Evolutionary conservation across 169 alveolate species (phyloP).

Genomic region (Plasmodium gaboni): DNA sequence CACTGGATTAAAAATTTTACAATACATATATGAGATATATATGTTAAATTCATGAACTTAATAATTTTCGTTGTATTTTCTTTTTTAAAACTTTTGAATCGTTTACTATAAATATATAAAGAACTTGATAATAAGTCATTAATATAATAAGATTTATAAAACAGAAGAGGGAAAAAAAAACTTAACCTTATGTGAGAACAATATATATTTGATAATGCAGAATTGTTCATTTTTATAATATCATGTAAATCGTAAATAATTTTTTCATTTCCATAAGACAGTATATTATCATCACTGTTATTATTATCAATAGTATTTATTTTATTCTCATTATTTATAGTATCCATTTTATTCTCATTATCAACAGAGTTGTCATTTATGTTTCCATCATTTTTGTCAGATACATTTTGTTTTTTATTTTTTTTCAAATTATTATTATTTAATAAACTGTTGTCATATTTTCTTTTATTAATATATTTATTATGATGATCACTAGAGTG

Average conservation of each 20-base stretch:
- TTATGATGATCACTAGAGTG: not conserved
- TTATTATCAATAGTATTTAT: not conserved
- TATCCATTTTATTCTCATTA: too few relatives aligned
- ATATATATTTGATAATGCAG: constrained; percentile 58
- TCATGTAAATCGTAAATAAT: constrained; percentile 37
- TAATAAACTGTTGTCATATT: not conserved
- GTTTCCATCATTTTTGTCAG: too few relatives aligned
- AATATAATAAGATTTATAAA: constrained; percentile 45
- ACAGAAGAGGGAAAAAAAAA: constrained; percentile 42
- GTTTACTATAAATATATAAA: constrained; percentile 14
- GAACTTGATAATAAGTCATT: constrained; percentile 37
- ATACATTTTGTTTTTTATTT: not conserved
- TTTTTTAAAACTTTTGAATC: constrained; percentile 48
- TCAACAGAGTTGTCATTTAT: too few relatives aligned
- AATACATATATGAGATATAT: constrained; percentile 52
- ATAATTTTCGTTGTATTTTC: constrained; percentile 35
- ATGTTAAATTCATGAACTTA: constrained; percentile 60
- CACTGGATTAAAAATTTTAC: constrained; percentile 24
- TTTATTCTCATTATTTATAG: not conserved
- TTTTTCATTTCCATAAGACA: constrained; percentile 6
- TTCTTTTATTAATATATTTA: not conserved
- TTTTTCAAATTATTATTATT: not conserved
- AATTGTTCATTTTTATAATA: constrained; percentile 18
- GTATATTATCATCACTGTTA: not conserved
- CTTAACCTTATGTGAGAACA: constrained; percentile 64